Percentiles rank a stretch among this genome's conserved stretches.
These are phyloP conservation scores for Crassisporium funariophilum DNA, from an alignment of 768 basidiomycete genomes.

Conservation along the genomic window DNA sequence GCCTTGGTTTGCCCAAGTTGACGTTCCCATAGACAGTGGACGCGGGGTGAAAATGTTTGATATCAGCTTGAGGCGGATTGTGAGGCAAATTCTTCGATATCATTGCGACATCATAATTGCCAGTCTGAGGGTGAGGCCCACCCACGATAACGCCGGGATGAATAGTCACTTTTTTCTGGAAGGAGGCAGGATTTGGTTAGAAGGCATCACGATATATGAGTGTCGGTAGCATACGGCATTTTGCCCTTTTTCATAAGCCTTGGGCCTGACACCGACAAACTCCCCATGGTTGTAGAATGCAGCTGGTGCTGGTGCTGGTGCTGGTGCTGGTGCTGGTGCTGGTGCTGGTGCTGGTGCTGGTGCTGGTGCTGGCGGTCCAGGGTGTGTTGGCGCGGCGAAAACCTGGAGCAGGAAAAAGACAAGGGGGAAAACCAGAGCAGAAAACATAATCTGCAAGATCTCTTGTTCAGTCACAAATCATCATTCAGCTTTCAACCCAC, in stretches of 20 bases:
- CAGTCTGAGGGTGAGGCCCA: constrained; percentile 12
- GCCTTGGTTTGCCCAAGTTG: constrained; percentile 11
- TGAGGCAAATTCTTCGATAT: constrained; percentile 25
- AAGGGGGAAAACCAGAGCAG: constrained; percentile 1
- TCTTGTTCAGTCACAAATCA: background rate
- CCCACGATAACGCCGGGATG: constrained; percentile 25
- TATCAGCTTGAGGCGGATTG: constrained; percentile 23
- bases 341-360: too few species aligned
- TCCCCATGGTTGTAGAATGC: constrained; percentile 15
- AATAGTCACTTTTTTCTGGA: constrained; percentile 18
- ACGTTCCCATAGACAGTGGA: constrained; percentile 19
- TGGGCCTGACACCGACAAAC: constrained; percentile 19
- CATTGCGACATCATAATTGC: constrained; percentile 22
- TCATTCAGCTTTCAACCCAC: background rate
- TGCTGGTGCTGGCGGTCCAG: too few species aligned
- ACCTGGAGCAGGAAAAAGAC: constrained; percentile 1
- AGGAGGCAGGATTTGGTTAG: background rate
- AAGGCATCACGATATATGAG: background rate
- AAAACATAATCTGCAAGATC: background rate
- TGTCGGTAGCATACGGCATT: background rate
- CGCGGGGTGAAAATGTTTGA: constrained; percentile 13
- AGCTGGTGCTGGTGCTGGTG: background rate
- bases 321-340: too few species aligned
- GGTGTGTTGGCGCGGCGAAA: constrained; percentile 2
- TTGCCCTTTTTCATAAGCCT: constrained; percentile 18